Evolutionary conservation across 73 alveolate genomes (phyloP), one percentile per base, ranked within the genome.

Genomic region (Breviolum minutum): DNA sequence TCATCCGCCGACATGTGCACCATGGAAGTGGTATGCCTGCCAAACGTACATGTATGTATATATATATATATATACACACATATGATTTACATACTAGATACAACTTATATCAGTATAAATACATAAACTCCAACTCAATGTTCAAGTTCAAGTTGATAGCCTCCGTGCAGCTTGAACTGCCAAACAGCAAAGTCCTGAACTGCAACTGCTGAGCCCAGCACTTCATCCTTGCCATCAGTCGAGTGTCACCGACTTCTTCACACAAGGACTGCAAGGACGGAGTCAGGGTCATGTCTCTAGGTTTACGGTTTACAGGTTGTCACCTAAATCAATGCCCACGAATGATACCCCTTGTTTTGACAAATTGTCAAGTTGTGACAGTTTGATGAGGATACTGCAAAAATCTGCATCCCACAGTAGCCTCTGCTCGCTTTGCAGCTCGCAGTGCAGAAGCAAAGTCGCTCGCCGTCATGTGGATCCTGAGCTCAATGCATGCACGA

Each of bases 401-500:
- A 40, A 40, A 40, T 40, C 54, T 3, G 54, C 54, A 40, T 1
- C 77, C 77, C 77, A 22, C 83, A 13, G 16, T 8, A 8, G 87
- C 96, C 96, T 90, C 97, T 22, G 97, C 97, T 17, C 97, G 97
- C 89, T 92, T 92, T n/a, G 97, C 97, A 5, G 97, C 97, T 3
- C 97, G 88, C n/a, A 92, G 63, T 24, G 97, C 97, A 6, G 97
- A 92, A 30, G 97, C 64, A 66, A 92, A 92, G 89, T 92, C 97
- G 27, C 86, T 92, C 61, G 97, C 97, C 17, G 97, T 92, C 97
- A 92, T 92, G 97, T 92, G 97, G 77, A 92, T 92, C 97, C 97
- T 92, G 14, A 26, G 64, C 22, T 71, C 81, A 71, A 71, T 71
- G 9, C 81, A 71, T 16, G 4, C n/a, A n/a, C n/a, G n/a, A n/a